Conservation (phyloP, 208 protist species). For the Leptomonas pyrrhocoris region DNA sequence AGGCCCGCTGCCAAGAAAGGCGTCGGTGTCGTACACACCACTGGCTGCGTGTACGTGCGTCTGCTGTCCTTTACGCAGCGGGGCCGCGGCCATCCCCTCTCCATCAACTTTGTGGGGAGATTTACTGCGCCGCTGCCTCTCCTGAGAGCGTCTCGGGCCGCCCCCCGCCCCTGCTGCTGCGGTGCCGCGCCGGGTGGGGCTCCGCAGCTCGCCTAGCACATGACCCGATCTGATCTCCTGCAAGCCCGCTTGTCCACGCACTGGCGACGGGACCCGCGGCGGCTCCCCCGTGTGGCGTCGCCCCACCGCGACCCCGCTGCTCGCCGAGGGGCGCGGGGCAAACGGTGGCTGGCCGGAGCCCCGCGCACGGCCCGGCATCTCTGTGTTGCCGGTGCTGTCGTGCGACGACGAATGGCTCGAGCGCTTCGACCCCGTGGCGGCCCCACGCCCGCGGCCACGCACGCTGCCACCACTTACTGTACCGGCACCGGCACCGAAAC, state of each 20-base stretch:
- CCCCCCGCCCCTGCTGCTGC: neutral
- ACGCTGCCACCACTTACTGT: neutral
- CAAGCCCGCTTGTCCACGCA: neutral
- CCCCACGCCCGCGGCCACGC: conserved; percentile 3
- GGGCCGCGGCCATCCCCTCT: neutral
- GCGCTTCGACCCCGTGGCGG: neutral
- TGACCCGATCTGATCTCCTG: neutral
- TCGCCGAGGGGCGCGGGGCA: neutral
- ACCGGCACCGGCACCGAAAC: neutral
- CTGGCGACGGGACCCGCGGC: neutral
- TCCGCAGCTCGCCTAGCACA: neutral
- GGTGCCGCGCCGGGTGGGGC: neutral
- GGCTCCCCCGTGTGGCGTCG: neutral
- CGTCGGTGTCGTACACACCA: conserved; percentile 23
- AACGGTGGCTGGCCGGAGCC: neutral
- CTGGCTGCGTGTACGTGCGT: neutral
- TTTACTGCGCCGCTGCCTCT: neutral
- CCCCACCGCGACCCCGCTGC: neutral
- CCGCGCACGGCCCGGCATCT: neutral
- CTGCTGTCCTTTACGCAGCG: neutral
- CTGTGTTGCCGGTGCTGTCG: neutral
- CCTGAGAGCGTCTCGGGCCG: neutral
- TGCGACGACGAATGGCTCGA: neutral
- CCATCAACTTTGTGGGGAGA: neutral
- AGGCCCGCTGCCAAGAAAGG: conserved; percentile 12